Evolutionary conservation across 306 rosid species (phyloP).

Genomic region (Cucumis sativus): Cucumber_9930_V3 NC_026661.2:3126501-3127000

Average conservation of each 20-base stretch:
- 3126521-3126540: conserved; percentile 42
- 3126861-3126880: conserved; percentile 26
- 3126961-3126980: conserved; percentile 28
- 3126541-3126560: conserved; percentile 44
- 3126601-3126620: conserved; percentile 53
- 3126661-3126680: neutral
- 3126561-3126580: conserved; percentile 46
- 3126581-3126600: conserved; percentile 38
- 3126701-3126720: conserved; percentile 76
- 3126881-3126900: neutral
- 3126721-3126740: conserved; percentile 67
- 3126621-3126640: neutral
- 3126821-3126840: conserved; percentile 41
- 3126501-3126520: conserved; percentile 47
- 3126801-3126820: conserved; percentile 46
- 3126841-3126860: conserved; percentile 67
- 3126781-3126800: conserved; percentile 51
- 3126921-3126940: neutral
- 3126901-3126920: neutral
- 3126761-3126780: conserved; percentile 60
- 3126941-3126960: conserved; percentile 54
- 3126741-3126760: conserved; percentile 86
- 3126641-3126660: neutral
- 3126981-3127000: conserved; percentile 34
- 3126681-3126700: conserved; percentile 25